Conservation (phyloP, 169 alveolate species). For the Eimeria falciformis region DNA sequence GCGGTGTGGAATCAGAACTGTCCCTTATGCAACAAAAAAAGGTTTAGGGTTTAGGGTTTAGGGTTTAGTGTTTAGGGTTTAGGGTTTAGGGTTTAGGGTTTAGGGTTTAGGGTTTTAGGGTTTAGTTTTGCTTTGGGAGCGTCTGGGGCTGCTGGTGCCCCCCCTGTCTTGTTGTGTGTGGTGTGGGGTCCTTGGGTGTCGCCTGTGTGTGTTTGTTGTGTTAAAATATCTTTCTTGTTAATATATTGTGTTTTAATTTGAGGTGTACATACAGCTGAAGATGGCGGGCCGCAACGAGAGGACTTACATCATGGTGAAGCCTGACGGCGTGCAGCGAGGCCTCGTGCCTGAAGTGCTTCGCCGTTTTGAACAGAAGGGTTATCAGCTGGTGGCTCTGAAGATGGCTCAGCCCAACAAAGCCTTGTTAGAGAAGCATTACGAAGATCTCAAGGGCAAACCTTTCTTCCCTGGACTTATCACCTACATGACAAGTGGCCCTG, state of each 20-base stretch:
- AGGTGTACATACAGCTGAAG: background rate
- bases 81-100: background rate
- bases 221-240: background rate
- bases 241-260: background rate
- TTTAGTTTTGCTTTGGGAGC: background rate
- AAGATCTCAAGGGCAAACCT: conserved; percentile 95
- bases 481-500: conserved; percentile 97
- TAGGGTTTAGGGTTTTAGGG: background rate
- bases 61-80: background rate
- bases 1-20: background rate
- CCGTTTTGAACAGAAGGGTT: conserved; percentile 97
- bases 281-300: conserved; percentile 18
- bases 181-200: background rate
- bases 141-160: background rate
- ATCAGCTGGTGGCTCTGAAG: conserved; percentile 96
- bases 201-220: background rate
- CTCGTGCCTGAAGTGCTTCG: conserved; percentile 95
- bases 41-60: background rate
- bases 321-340: conserved; percentile 98
- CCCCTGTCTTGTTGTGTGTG: background rate
- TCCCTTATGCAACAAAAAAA: background rate
- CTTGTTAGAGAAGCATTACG: conserved; percentile 96
- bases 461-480: conserved; percentile 94
- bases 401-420: conserved; percentile 89
- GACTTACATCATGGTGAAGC: conserved; percentile 98